Conservation (phyloP, 1,284 basidiomycete genomes). For the Puccinia coronata region DNA sequence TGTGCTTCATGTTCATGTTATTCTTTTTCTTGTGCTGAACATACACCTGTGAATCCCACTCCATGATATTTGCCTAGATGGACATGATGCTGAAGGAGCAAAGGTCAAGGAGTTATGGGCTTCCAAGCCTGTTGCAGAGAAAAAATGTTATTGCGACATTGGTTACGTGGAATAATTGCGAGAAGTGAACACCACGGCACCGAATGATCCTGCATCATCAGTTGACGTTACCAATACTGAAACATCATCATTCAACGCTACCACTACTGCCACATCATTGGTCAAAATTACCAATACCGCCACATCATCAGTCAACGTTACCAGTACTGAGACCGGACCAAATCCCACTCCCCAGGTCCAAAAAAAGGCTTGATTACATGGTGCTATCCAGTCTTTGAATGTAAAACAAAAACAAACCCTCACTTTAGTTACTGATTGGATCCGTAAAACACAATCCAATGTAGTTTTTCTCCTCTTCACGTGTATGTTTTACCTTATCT, state of each 20-base stretch:
- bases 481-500: background rate
- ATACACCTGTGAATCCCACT: background rate
- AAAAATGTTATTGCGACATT: background rate
- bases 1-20: background rate
- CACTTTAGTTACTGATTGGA: background rate
- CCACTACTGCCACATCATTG: no score
- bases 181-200: background rate
- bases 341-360: background rate
- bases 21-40: background rate
- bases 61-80: background rate
- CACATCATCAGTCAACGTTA: no score
- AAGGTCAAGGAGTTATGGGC: background rate
- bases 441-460: background rate
- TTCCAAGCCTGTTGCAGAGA: background rate
- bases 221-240: no score
- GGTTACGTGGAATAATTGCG: background rate
- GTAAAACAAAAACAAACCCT: background rate
- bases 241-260: background rate
- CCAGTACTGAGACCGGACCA: background rate
- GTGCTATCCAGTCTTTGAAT: background rate
- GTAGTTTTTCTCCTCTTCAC: no score
- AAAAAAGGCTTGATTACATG: background rate
- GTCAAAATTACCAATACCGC: no score
- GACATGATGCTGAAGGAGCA: background rate
- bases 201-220: background rate